Conservation (phyloP, 106 monocot genomes). For the Allium cepa region DNA sequence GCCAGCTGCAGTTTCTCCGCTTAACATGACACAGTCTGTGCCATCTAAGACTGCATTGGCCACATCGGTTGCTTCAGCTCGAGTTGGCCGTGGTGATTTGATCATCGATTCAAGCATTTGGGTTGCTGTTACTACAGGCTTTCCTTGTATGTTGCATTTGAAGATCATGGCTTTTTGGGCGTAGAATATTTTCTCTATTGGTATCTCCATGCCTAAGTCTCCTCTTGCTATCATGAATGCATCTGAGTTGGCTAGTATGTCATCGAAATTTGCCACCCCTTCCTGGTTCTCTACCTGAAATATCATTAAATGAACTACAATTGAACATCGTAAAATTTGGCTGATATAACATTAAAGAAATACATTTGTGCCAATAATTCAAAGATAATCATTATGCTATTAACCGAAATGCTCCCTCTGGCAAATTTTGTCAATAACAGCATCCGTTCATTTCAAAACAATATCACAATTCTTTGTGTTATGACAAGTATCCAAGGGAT, state of each 20-base stretch:
- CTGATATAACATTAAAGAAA: too few species aligned
- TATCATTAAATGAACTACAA: not conserved
- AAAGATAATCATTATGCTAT: too few species aligned
- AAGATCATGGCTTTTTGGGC: conserved; percentile 69
- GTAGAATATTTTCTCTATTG: conserved; percentile 77
- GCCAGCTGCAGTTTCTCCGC: conserved; percentile 67
- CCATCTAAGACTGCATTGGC: conserved; percentile 60
- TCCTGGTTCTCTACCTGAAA: conserved; percentile 57
- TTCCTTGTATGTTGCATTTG: conserved; percentile 58
- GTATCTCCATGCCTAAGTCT: conserved; percentile 82
- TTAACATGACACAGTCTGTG: conserved; percentile 59
- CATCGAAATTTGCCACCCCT: conserved; percentile 60
- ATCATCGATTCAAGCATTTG: conserved; percentile 70
- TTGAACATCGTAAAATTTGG: not conserved
- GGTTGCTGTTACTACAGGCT: conserved; percentile 53
- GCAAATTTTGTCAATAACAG: too few species aligned
- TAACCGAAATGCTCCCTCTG: too few species aligned
- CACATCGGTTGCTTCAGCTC: conserved; percentile 56
- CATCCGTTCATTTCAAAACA: too few species aligned
- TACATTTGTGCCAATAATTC: too few species aligned
- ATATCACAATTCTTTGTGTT: too few species aligned
- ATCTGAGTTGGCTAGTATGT: conserved; percentile 62
- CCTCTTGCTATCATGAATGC: conserved; percentile 80
- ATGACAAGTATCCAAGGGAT: too few species aligned
- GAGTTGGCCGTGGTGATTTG: conserved; percentile 58